Evolutionary conservation across 352 stramenopile species (phyloP), one percentile per base, ranked within the genome.

Genomic region (Phytophthora sojae): DNA sequence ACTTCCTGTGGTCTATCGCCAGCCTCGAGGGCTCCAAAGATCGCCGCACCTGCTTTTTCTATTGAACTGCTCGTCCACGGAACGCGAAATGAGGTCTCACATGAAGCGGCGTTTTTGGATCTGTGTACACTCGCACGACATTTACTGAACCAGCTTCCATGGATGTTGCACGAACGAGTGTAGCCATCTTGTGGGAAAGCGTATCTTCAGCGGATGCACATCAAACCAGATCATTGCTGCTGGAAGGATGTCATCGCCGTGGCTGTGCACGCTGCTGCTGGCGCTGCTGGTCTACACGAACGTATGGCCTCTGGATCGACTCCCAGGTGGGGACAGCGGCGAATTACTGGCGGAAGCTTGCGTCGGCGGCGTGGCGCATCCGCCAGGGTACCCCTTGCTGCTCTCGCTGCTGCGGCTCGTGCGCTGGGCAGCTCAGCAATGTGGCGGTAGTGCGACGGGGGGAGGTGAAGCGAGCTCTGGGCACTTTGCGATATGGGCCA

Each of bases 301-400:
- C 6, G 35, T 49, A 19, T 67, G 67, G 52, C 55, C 69, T 0
- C 32, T 81, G 0, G 56, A 71, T 14, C 65, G 49, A 25, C 52
- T 97, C 25, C 81, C 86, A 17, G 94, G 94, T 1, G 94, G 94
- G 47, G 93, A 98, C 68, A 86, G 85, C 45, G 92, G 92, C 7
- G 92, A 98, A 64, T 67, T 99, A 7, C 76, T 98, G 42, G 91
- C 95, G 0, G 96, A 99, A 76, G 91, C 89, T 4, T 99, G 96
- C 61, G 64, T 88, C 0, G 83, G 97, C 7, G 96, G 95, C 19
- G 94, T 96, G 9, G 87, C 93, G 4, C 96, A 99, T 64, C 94
- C 95, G 5, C 95, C 95, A 12, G 95, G 96, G 0, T 99, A 99
- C 70, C 95, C 96, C 11, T 64, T 98, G 9, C 91, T 98, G 58